phyloP scores from a whole-genome alignment of 1,284 basidiomycete species.

The Chalciporus piperatoides region DNA sequence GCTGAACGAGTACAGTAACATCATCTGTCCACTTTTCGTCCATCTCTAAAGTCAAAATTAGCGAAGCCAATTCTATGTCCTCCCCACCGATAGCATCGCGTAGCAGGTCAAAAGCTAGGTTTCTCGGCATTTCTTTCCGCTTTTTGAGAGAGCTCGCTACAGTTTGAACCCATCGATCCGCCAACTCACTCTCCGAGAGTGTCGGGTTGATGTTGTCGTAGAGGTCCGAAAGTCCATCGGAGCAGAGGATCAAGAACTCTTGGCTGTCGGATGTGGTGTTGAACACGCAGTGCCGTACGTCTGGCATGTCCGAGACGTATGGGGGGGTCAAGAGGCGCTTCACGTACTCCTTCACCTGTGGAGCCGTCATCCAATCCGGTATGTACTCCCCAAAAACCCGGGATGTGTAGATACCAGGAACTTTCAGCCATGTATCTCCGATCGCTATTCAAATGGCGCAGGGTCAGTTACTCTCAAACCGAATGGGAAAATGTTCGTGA shows the following conservation, averaged over 20 bases:
- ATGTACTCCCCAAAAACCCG: constrained; percentile 47
- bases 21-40: constrained; percentile 66
- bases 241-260: constrained; percentile 45
- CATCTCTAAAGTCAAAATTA: constrained; percentile 61
- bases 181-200: constrained; percentile 36
- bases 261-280: constrained; percentile 19
- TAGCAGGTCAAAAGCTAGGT: constrained; percentile 51
- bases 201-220: constrained; percentile 39
- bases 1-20: constrained; percentile 56
- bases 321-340: constrained; percentile 53
- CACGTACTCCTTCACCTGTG: constrained; percentile 40
- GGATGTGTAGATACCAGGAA: constrained; percentile 54
- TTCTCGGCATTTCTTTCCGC: constrained; percentile 22
- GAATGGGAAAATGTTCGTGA: constrained; percentile 3
- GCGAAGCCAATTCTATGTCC: constrained; percentile 48
- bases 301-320: constrained; percentile 52
- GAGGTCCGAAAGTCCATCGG: constrained; percentile 56
- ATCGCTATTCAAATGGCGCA: constrained; percentile 42
- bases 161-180: constrained; percentile 41
- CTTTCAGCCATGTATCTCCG: constrained; percentile 61
- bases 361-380: constrained; percentile 46
- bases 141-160: constrained; percentile 30
- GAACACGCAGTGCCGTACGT: constrained; percentile 44
- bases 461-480: constrained; percentile 20
- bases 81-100: constrained; percentile 56